Evolutionary conservation across 202 grass and related monocot genomes (phyloP).

Genomic region (Setaria viridis): DNA sequence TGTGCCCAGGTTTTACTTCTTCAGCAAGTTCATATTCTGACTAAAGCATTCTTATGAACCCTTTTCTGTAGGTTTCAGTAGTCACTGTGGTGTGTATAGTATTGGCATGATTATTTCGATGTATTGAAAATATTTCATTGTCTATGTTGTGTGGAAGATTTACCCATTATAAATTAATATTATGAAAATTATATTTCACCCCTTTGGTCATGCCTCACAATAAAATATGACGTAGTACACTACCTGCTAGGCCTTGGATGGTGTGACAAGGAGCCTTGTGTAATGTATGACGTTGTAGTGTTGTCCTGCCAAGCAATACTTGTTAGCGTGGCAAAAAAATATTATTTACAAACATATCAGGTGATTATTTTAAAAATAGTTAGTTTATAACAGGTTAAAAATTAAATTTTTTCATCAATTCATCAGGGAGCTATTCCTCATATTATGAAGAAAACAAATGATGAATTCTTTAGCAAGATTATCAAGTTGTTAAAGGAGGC

Average conservation of each 20-base stretch:
- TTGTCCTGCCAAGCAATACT: too few relatives aligned
- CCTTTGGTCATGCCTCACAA: too few relatives aligned
- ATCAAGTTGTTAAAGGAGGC: constrained; percentile 42
- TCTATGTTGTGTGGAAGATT: constrained; percentile 20
- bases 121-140: not conserved
- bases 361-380: too few relatives aligned
- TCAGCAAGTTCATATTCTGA: not conserved
- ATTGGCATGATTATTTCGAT: not conserved
- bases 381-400: not conserved
- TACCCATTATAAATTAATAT: not conserved
- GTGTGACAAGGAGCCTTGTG: too few relatives aligned
- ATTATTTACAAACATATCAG: too few relatives aligned
- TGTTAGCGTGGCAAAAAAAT: too few relatives aligned
- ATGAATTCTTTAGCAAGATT: constrained; percentile 63
- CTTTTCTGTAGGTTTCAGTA: constrained; percentile 13
- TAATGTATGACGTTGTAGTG: too few relatives aligned
- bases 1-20: too few relatives aligned
- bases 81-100: not conserved
- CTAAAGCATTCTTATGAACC: not conserved
- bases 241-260: too few relatives aligned
- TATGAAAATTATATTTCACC: too few relatives aligned
- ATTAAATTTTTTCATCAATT: not conserved
- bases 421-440: constrained; percentile 62
- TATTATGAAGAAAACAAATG: constrained; percentile 62
- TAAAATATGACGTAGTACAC: too few relatives aligned